These are phyloP conservation scores for Monoraphidium neglectum DNA, from an alignment of 139 green algal genomes.

Conservation along the genomic window DNA sequence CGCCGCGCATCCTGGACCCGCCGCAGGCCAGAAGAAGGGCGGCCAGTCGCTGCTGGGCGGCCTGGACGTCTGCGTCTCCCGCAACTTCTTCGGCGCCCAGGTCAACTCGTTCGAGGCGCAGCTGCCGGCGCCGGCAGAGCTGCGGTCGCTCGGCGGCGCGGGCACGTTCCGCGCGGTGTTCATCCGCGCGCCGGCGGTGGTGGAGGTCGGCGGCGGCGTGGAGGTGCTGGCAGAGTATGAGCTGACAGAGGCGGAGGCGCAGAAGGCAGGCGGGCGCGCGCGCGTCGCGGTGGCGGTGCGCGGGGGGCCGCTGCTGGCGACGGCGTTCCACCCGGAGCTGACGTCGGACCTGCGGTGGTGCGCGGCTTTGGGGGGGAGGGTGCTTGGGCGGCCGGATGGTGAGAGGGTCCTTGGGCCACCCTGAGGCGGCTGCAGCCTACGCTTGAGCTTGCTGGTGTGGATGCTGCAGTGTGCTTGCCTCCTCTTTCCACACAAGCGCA, in stretches of 20 bases:
- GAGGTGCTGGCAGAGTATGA: slow-evolving; percentile 83
- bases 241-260: slow-evolving; percentile 61
- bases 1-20: no score
- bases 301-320: slow-evolving; percentile 85
- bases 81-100: slow-evolving; percentile 99
- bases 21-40: slow-evolving; percentile 89
- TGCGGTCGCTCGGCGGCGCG: slow-evolving; percentile 14
- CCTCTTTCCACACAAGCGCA: neutral
- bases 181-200: slow-evolving; percentile 94
- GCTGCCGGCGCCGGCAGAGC: slow-evolving; percentile 58
- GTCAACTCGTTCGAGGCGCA: slow-evolving; percentile 95
- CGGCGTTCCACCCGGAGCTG: slow-evolving; percentile 98
- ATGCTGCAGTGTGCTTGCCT: neutral
- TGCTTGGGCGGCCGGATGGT: neutral
- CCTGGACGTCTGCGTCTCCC: slow-evolving; percentile 88
- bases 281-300: slow-evolving; percentile 81
- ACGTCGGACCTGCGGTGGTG: slow-evolving; percentile 89
- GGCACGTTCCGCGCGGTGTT: slow-evolving; percentile 84
- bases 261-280: slow-evolving; percentile 18
- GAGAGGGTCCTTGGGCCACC: neutral
- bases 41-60: slow-evolving; percentile 94
- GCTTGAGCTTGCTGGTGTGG: neutral
- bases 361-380: neutral
- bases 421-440: neutral
- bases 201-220: slow-evolving; percentile 73